Conservation (phyloP, 169 alveolate species). For the Cryptosporidium felis region DNA sequence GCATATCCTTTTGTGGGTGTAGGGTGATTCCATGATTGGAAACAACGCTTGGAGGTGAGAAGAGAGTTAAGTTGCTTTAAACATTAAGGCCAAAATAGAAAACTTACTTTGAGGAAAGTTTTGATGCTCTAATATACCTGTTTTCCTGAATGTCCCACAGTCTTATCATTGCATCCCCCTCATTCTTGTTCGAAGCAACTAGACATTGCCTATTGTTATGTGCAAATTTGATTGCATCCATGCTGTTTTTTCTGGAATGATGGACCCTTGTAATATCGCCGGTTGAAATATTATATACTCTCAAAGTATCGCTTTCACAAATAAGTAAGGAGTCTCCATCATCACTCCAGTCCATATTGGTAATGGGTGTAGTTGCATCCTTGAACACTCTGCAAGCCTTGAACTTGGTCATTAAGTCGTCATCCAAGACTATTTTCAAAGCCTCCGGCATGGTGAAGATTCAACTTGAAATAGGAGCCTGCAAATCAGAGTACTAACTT, state of each 20-base stretch:
- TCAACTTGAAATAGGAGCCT: too few species aligned
- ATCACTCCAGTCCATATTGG: slow-evolving; percentile 70
- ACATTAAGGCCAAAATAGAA: neutral
- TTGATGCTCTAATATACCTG: slow-evolving; percentile 40
- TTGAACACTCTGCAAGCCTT: slow-evolving; percentile 64
- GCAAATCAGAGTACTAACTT: too few species aligned
- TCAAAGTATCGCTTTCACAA: slow-evolving; percentile 57
- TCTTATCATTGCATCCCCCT: slow-evolving; percentile 28
- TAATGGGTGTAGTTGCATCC: slow-evolving; percentile 54
- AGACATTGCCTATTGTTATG: slow-evolving; percentile 55
- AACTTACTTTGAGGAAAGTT: slow-evolving; percentile 59
- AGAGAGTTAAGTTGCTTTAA: neutral
- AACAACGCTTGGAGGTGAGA: neutral
- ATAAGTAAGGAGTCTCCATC: slow-evolving; percentile 66
- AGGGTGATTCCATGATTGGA: slow-evolving; percentile 11
- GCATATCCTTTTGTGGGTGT: slow-evolving; percentile 39
- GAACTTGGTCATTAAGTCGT: slow-evolving; percentile 18
- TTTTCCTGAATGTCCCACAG: slow-evolving; percentile 67
- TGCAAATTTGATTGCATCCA: slow-evolving; percentile 65
- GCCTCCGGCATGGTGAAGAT: too few species aligned
- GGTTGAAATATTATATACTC: slow-evolving; percentile 60
- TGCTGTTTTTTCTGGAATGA: slow-evolving; percentile 55
- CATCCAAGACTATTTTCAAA: slow-evolving; percentile 19
- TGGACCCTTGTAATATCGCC: slow-evolving; percentile 54
- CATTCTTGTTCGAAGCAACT: slow-evolving; percentile 60